These are phyloP conservation scores for Pouteria campechiana DNA, from an alignment of 179 eudicot genomes.

Conservation along the genomic window DNA sequence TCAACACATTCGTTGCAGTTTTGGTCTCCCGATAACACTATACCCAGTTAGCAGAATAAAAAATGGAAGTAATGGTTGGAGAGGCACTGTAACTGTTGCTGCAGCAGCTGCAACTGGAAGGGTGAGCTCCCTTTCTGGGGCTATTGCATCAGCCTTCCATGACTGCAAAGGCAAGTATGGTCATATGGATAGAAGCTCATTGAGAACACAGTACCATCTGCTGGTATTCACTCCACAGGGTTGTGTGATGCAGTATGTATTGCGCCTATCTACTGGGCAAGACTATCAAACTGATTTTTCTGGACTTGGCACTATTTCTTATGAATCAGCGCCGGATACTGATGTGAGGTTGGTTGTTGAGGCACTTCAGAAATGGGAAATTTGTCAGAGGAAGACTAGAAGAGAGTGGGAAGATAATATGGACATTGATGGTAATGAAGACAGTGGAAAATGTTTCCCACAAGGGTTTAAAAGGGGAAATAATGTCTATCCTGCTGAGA, in stretches of 20 bases:
- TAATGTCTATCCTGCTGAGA: conserved; percentile 17
- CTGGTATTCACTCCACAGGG: conserved; percentile 69
- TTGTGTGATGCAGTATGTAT: conserved; percentile 49
- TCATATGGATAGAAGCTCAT: conserved; percentile 8
- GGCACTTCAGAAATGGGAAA: conserved; percentile 76
- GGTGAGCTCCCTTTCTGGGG: conserved; percentile 37
- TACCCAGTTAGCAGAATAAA: conserved; percentile 68
- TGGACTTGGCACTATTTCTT: conserved; percentile 15
- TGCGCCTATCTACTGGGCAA: conserved; percentile 28
- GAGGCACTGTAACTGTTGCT: conserved; percentile 53
- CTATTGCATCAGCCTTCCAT: conserved; percentile 56
- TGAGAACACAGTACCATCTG: conserved; percentile 39
- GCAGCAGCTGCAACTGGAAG: conserved; percentile 69
- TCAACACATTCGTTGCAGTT: conserved; percentile 20
- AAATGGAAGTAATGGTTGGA: conserved; percentile 72
- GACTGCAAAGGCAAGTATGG: conserved; percentile 24
- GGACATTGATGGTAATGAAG: conserved; percentile 53
- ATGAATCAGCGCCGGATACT: conserved; percentile 25
- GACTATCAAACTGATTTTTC: conserved; percentile 18
- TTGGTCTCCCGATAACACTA: conserved; percentile 56
- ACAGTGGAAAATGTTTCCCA: conserved; percentile 31
- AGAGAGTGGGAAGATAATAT: conserved; percentile 44
- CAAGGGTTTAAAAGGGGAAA: conserved; percentile 21
- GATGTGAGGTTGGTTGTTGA: conserved; percentile 54
- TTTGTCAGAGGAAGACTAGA: conserved; percentile 50